A percentile compares a stretch with the other conserved stretches of the same genome.
Conservation (phyloP, 805 yeast genomes). For the Zygoascus biomembranicola region DNA sequence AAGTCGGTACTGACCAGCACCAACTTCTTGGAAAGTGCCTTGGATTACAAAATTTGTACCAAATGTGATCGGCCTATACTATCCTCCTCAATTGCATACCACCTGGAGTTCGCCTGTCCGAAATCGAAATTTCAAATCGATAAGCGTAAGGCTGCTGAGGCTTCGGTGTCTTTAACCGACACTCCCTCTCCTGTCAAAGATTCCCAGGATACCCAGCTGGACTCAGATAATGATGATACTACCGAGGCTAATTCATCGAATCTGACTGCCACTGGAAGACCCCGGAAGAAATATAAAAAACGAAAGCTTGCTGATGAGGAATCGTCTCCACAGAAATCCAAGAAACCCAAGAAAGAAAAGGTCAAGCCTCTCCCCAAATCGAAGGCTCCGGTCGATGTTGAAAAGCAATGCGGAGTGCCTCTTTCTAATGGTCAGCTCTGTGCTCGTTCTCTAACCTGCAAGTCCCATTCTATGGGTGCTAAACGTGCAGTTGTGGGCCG, state of each 20-base stretch:
- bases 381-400: constrained; percentile 83
- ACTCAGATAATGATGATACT: background rate
- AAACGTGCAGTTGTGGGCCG: constrained; percentile 92
- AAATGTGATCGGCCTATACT: constrained; percentile 26
- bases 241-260: background rate
- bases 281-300: constrained; percentile 7
- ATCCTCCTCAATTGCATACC: constrained; percentile 16
- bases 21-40: constrained; percentile 21
- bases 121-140: constrained; percentile 2
- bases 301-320: constrained; percentile 4
- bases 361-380: constrained; percentile 37
- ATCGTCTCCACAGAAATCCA: constrained; percentile 4
- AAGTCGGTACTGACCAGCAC: constrained; percentile 18
- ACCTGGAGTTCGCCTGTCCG: constrained; percentile 6
- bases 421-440: constrained; percentile 92
- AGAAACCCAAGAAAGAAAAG: constrained; percentile 12
- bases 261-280: constrained; percentile 3
- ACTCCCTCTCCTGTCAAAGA: background rate
- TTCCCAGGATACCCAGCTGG: constrained; percentile 1
- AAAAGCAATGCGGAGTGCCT: constrained; percentile 92
- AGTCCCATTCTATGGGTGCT: constrained; percentile 98
- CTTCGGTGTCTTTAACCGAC: background rate
- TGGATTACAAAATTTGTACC: constrained; percentile 23
- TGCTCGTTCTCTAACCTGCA: constrained; percentile 93
- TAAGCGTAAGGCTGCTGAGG: background rate